Evolutionary conservation across 306 rosid species (phyloP), one percentile per base, ranked within the genome.

Genomic region (Medicago lupulina): DNA sequence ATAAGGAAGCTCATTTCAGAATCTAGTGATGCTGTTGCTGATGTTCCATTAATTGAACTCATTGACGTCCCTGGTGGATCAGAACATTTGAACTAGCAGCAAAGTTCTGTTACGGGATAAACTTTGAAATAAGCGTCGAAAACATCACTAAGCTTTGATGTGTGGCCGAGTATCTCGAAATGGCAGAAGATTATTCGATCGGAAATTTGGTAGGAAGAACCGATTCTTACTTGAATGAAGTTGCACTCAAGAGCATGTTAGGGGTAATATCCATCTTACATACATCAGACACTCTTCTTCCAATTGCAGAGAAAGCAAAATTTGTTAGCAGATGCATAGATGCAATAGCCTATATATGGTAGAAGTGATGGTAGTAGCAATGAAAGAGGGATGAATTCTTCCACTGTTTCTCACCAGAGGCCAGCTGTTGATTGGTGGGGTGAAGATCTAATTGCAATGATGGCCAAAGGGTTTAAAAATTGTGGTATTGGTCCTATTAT

Each of bases 351-450:
- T 89, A 80, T 28, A 80, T 87, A 28, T 31, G 70, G 82, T 6
- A 74, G 86, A 67, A 23, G 72, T 51, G 94, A 86, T 34, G 38
- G 64, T 21, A 79, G 75, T 77, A 71, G 78, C 67, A 69, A 9
- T 76, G 89, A 86, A 54, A 80, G 88, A 38, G 43, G 51, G 3
- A 40, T 44, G 82, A 31, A 31, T 34, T 62, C 89, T 77, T 80
- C 91, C 19, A 38, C 67, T 17, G 79, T 21, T 44, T 84, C 84
- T 74, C 87, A 85, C 14, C 79, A 74, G 2, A 89, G 86, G 54
- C 82, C 90, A 28, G 63, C 86, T 46, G 95, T 90, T 77, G 95
- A 88, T 18, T 92, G 97, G 97, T 92, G 98, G 98, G 96, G 89
- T 38, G 98, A 95, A 70, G 96, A 95, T 77, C 47, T 95, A 3